Conservation (phyloP, 495 filamentous ascomycete genomes). For the Aspergillus taichungensis region DNA sequence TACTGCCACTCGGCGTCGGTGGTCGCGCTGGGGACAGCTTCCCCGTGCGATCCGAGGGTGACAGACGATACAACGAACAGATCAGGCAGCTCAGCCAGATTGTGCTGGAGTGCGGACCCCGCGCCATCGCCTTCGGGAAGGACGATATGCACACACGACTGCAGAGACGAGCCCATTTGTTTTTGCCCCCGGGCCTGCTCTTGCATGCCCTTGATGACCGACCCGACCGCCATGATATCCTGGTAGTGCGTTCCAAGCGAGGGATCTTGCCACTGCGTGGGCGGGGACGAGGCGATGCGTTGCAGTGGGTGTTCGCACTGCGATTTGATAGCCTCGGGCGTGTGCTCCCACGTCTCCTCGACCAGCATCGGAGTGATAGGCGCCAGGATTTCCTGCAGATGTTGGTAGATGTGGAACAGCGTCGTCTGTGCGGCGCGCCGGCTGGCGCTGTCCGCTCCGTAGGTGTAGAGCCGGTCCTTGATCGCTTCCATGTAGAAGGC, state of each 20-base stretch:
- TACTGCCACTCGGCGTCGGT: conserved; percentile 45
- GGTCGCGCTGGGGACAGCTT: conserved; percentile 17
- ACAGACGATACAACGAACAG: conserved; percentile 75
- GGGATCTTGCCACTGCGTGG: conserved; percentile 29
- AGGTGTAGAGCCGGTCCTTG: conserved; percentile 86
- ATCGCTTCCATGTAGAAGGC: conserved; percentile 87
- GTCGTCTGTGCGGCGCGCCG: conserved; percentile 55
- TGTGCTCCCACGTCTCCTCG: conserved; percentile 79
- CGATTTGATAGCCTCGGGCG: conserved; percentile 52
- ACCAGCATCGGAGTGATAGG: conserved; percentile 80
- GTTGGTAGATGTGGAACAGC: conserved; percentile 56
- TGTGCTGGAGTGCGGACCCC: conserved; percentile 39
- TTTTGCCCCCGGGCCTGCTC: conserved; percentile 58
- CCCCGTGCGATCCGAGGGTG: conserved; percentile 30
- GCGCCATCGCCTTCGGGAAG: conserved; percentile 13
- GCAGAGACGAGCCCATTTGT: conserved; percentile 62
- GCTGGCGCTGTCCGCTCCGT: conserved; percentile 45
- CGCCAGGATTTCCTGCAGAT: conserved; percentile 65
- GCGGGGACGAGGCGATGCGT: conserved; percentile 22
- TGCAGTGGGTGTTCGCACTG: conserved; percentile 36
- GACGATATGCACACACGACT: conserved; percentile 53
- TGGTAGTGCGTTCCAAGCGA: conserved; percentile 46
- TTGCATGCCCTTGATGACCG: conserved; percentile 59
- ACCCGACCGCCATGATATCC: conserved; percentile 44
- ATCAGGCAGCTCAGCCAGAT: conserved; percentile 54